Evolutionary conservation across 202 grass and related monocot species (phyloP).

Genomic region (Panicum hallii): DNA sequence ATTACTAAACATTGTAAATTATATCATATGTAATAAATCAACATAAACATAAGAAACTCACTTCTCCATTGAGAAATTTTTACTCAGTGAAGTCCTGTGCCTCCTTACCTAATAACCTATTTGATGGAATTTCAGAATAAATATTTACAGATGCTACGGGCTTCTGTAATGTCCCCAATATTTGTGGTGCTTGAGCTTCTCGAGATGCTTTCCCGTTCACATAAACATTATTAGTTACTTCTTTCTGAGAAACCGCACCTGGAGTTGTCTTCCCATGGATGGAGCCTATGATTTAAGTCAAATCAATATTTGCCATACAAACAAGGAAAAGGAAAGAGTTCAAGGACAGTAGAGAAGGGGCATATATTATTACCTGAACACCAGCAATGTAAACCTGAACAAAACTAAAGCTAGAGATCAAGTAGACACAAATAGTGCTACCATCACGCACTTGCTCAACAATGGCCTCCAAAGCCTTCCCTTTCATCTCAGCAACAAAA

Average conservation of each 20-base stretch:
- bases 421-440: constrained; percentile 67
- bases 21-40: neutral
- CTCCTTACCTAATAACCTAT: constrained; percentile 72
- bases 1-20: neutral
- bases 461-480: constrained; percentile 69
- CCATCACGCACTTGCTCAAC: constrained; percentile 84
- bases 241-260: constrained; percentile 38
- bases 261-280: constrained; percentile 75
- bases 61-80: constrained; percentile 82
- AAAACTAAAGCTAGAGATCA: constrained; percentile 75
- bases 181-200: neutral
- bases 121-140: constrained; percentile 66
- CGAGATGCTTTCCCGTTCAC: constrained; percentile 52
- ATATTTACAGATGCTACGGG: constrained; percentile 40
- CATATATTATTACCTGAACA: constrained; percentile 58
- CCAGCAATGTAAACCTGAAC: constrained; percentile 83
- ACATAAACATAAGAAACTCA: constrained; percentile 40
- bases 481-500: constrained; percentile 75
- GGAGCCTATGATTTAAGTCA: constrained; percentile 56
- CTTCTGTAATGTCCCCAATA: constrained; percentile 63
- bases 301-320: neutral
- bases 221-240: constrained; percentile 33
- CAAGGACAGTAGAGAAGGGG: neutral
- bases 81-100: constrained; percentile 88
- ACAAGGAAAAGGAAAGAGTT: neutral